Conservation (phyloP, 371 early-diverging fungal genomes). For the Conidiobolus incongruus region DNA sequence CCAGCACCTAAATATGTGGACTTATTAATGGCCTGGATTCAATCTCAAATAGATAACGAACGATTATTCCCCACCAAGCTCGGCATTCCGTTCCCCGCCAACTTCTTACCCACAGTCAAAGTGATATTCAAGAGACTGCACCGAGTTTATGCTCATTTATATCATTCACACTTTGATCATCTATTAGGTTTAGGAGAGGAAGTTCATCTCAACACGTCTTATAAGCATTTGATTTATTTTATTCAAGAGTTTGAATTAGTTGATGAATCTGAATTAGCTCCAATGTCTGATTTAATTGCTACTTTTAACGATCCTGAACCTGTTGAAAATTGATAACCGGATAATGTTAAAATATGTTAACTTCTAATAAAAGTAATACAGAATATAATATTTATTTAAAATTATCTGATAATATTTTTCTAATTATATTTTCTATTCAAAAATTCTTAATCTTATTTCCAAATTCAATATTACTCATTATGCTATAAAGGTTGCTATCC, state of each 20-base stretch:
- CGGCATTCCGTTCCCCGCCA: slow-evolving; percentile 28
- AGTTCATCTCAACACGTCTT: slow-evolving; percentile 64
- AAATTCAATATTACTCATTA: too few species aligned
- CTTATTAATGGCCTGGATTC: slow-evolving; percentile 60
- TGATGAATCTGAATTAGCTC: slow-evolving; percentile 38
- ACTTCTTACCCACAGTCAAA: slow-evolving; percentile 22
- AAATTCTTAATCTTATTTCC: too few species aligned
- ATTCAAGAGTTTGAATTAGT: slow-evolving; percentile 57
- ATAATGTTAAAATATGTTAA: too few species aligned
- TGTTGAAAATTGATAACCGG: too few species aligned
- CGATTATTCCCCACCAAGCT: slow-evolving; percentile 39
- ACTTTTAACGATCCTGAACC: too few species aligned
- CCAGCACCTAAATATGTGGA: slow-evolving; percentile 73
- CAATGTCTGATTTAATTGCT: slow-evolving; percentile 31
- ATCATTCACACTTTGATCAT: slow-evolving; percentile 49
- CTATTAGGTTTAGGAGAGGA: slow-evolving; percentile 48
- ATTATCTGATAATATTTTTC: too few species aligned
- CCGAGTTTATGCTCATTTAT: slow-evolving; percentile 73
- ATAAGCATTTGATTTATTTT: slow-evolving; percentile 73
- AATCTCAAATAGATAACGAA: slow-evolving; percentile 55
- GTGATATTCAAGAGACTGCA: slow-evolving; percentile 57
- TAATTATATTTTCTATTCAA: too few species aligned
- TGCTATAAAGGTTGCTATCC: too few species aligned
- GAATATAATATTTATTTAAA: too few species aligned
- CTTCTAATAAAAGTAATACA: too few species aligned